A percentile compares a stretch with the other conserved stretches of the same genome.
Evolutionary conservation across 805 yeast genomes (phyloP).

Genomic region (Blastobotrys chiropterorum): DNA sequence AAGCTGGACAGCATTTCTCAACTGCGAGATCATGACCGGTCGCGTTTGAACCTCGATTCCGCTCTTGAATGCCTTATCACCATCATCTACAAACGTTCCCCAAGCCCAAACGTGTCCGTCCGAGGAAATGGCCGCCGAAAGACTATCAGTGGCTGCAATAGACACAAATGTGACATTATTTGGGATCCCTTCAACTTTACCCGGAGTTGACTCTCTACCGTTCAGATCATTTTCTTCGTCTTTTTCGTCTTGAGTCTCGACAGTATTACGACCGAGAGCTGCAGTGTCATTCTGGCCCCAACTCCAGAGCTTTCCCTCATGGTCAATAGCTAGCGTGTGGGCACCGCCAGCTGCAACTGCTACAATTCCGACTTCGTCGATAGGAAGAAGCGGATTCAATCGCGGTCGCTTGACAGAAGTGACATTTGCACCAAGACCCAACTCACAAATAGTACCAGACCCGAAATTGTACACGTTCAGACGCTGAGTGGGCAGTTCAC

Average conservation of each 20-base stretch:
- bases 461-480: conserved; percentile 92
- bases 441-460: conserved; percentile 93
- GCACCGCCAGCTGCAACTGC: conserved; percentile 94
- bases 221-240: conserved; percentile 78
- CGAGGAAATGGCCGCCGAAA: conserved; percentile 71
- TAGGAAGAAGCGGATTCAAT: conserved; percentile 66
- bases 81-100: conserved; percentile 91
- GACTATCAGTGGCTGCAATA: conserved; percentile 85
- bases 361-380: conserved; percentile 63
- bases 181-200: conserved; percentile 58
- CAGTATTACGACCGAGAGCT: conserved; percentile 78
- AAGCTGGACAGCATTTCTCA: conserved; percentile 68
- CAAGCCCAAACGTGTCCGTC: conserved; percentile 92
- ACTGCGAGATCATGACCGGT: conserved; percentile 58
- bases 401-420: conserved; percentile 96
- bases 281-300: conserved; percentile 98
- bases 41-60: conserved; percentile 54
- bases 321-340: conserved; percentile 81
- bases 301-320: conserved; percentile 79
- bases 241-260: conserved; percentile 56
- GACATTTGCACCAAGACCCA: conserved; percentile 93
- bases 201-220: conserved; percentile 85
- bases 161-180: conserved; percentile 56
- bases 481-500: conserved; percentile 35
- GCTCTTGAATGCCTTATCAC: conserved; percentile 75